These are phyloP conservation scores for Hypoxylon lienhwacheense DNA, from an alignment of 495 filamentous ascomycete species.

Conservation along the genomic window DNA sequence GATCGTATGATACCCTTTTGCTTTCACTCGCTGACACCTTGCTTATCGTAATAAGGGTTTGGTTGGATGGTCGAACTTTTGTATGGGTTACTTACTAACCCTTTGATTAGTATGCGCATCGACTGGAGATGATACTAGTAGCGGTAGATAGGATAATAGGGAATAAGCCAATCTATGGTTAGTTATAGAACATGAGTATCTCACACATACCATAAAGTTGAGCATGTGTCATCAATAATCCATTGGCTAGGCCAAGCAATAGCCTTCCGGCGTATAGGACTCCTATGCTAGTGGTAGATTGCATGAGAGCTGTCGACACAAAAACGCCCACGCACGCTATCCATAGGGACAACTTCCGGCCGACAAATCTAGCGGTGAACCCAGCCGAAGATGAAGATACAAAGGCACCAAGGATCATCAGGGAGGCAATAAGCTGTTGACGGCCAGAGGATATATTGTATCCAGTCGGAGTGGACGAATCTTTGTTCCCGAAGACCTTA, in stretches of 20 bases:
- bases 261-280: slow-evolving; percentile 59
- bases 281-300: slow-evolving; percentile 54
- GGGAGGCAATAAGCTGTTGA: slow-evolving; percentile 59
- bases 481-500: slow-evolving; percentile 47
- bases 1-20: not conserved
- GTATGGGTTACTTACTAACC: slow-evolving; percentile 10
- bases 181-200: not conserved
- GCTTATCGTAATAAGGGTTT: not conserved
- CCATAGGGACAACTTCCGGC: slow-evolving; percentile 54
- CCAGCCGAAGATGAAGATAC: slow-evolving; percentile 58
- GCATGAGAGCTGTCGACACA: slow-evolving; percentile 59
- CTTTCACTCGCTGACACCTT: not conserved
- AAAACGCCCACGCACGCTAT: slow-evolving; percentile 52
- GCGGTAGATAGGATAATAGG: not conserved
- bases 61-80: not conserved
- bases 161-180: not conserved
- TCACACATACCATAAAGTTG: slow-evolving; percentile 52
- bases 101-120: not conserved
- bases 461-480: slow-evolving; percentile 49
- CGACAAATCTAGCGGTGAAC: slow-evolving; percentile 51
- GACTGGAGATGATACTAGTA: not conserved
- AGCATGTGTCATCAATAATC: slow-evolving; percentile 61
- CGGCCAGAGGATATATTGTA: slow-evolving; percentile 58
- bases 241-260: slow-evolving; percentile 59
- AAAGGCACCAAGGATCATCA: slow-evolving; percentile 65